Evolutionary conservation across 495 filamentous ascomycete genomes (phyloP), one percentile per base, ranked within the genome.

Genomic region (Cladorrhinum samala): DNA sequence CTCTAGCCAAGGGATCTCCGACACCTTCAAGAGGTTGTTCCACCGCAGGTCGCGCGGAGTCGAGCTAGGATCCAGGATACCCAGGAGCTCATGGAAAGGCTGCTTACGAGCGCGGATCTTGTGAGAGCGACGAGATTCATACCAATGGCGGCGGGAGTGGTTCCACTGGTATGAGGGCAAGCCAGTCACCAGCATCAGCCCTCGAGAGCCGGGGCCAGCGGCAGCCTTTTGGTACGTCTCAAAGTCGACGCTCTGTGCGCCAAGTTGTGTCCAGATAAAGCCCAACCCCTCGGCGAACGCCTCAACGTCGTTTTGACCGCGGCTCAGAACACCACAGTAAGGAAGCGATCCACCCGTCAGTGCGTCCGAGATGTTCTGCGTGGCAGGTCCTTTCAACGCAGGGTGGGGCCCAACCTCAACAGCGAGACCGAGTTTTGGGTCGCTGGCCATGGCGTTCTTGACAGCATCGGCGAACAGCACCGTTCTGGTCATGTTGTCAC

Each of bases 1-100:
- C 6, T 58, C 47, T 9, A 79, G 49, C 80, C 80, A 83, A 0
- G 76, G 75, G 1, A 71, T 58, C 13, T 74, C 65, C 19, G 58
- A 55, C 0, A 72, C 54, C 9, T 67, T 66, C 3, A 79, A 38
- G 13, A 72, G 56, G 11, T 73, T 73, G 13, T 72, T 55, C 74
- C 77, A 83, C 23, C 30, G 40, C 7, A 53, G 20, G 40, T 53
- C 43, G 27, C 27, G 27, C 6, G 11, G 6, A 6, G 27, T 6
- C 6, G 27, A 33, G 11, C 27, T 11, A 11, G 27, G 27, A 11
- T 33, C 27, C 27, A 33, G 5, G 27, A 33, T 33, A 33, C 27
- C 27, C 6, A 33, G 27, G 6, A 33, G 27, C 27, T 33, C 27
- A 11, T 33, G 27, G 27, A 33, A 33, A 11, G 27, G 27, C 27